Conservation (phyloP, 1,284 basidiomycete genomes). For the Trametes sp. region DNA sequence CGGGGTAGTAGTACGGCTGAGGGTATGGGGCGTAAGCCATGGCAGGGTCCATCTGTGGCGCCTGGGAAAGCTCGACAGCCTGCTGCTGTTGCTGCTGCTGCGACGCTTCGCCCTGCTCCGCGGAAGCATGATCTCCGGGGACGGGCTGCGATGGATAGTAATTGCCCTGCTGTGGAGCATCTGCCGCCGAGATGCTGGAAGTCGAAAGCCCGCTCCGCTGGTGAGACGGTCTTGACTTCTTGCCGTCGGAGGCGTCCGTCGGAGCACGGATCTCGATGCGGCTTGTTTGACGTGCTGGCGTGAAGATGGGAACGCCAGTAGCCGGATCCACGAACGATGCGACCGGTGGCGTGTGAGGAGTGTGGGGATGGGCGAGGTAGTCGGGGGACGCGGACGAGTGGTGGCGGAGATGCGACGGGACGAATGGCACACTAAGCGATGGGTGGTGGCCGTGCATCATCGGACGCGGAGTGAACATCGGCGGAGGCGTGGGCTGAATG, state of each 20-base stretch:
- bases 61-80: slow-evolving; percentile 35
- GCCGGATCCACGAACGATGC: slow-evolving; percentile 67
- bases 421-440: slow-evolving; percentile 53
- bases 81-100: slow-evolving; percentile 34
- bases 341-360: slow-evolving; percentile 66
- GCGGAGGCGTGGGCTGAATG: slow-evolving; percentile 61
- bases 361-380: slow-evolving; percentile 62
- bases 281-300: slow-evolving; percentile 73
- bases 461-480: slow-evolving; percentile 72
- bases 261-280: slow-evolving; percentile 80
- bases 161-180: slow-evolving; percentile 5
- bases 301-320: slow-evolving; percentile 71
- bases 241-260: slow-evolving; percentile 47
- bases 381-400: slow-evolving; percentile 59
- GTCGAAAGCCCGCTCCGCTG: slow-evolving; percentile 40
- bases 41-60: slow-evolving; percentile 41
- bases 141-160: slow-evolving; percentile 19
- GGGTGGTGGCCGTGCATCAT: slow-evolving; percentile 59
- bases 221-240: slow-evolving; percentile 47
- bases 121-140: slow-evolving; percentile 4
- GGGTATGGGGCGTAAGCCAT: slow-evolving; percentile 64
- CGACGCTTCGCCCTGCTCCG: slow-evolving; percentile 1
- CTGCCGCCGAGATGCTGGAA: slow-evolving; percentile 25
- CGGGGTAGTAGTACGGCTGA: slow-evolving; percentile 70
- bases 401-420: slow-evolving; percentile 67